phyloP scores from a whole-genome alignment of 371 early-diverging fungal genomes.

The Coemansia sp. region DNA sequence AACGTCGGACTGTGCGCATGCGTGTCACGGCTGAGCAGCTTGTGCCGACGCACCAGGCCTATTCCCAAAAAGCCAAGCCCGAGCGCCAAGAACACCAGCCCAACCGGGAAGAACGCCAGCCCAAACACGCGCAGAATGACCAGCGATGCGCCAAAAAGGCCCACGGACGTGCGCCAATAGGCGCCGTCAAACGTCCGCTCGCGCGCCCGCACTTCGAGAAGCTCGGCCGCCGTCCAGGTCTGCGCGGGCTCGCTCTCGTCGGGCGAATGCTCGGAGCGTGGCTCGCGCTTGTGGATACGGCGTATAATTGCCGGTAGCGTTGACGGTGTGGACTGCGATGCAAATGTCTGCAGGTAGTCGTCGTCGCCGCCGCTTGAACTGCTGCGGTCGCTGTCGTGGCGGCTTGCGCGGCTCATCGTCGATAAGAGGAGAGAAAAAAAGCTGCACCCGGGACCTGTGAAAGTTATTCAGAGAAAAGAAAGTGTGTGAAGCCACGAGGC shows the following conservation, averaged over 20 bases:
- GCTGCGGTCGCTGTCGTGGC: background rate
- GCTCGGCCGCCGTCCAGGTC: constrained; percentile 46
- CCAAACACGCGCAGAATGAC: constrained; percentile 70
- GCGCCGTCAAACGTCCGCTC: constrained; percentile 79
- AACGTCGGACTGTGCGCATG: constrained; percentile 38
- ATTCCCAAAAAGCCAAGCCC: constrained; percentile 67
- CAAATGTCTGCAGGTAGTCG: background rate
- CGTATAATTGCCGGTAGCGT: background rate
- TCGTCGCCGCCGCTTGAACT: background rate
- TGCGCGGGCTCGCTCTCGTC: constrained; percentile 21
- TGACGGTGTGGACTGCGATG: background rate
- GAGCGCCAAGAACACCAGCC: constrained; percentile 70
- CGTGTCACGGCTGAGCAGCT: constrained; percentile 30
- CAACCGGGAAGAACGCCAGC: constrained; percentile 67
- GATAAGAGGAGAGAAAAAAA: background rate
- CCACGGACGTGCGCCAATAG: constrained; percentile 73
- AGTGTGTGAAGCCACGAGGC: constrained; percentile 3
- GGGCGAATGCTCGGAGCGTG: background rate
- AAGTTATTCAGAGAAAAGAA: background rate
- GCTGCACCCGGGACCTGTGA: no score
- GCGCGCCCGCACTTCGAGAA: constrained; percentile 55
- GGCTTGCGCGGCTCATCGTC: background rate
- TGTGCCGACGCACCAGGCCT: constrained; percentile 59
- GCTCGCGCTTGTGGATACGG: background rate
- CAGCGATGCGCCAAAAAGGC: constrained; percentile 67